Evolutionary conservation across 2,329 filamentous ascomycete species (phyloP).

Genomic region (Parascedosporium putredinis): DNA sequence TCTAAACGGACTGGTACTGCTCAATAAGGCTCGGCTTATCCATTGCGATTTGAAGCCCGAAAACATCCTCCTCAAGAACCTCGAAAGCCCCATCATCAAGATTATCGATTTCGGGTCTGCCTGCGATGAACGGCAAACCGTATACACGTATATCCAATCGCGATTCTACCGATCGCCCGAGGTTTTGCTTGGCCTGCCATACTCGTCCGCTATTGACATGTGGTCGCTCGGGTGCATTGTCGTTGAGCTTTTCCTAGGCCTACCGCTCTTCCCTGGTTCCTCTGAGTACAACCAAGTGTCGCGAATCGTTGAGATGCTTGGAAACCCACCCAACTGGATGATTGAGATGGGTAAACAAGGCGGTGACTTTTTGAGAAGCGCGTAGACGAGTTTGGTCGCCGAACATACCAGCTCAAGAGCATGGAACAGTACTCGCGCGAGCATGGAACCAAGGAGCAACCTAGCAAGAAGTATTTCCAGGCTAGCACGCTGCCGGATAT

Average conservation of each 20-base stretch:
- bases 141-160: slow-evolving; percentile 98
- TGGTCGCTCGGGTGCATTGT: slow-evolving; percentile 98
- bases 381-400: slow-evolving; percentile 82
- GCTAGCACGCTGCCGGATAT: slow-evolving; percentile 91
- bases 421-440: slow-evolving; percentile 98
- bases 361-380: slow-evolving; percentile 89
- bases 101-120: slow-evolving; percentile 99
- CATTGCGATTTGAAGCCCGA: slow-evolving; percentile 98
- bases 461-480: slow-evolving; percentile 99
- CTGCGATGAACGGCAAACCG: slow-evolving; percentile 94
- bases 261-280: slow-evolving; percentile 90
- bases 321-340: slow-evolving; percentile 97
- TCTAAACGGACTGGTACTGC: slow-evolving; percentile 77
- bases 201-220: slow-evolving; percentile 98
- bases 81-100: slow-evolving; percentile 98
- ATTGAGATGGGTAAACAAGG: slow-evolving; percentile 97
- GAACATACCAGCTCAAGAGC: slow-evolving; percentile 84
- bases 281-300: slow-evolving; percentile 99
- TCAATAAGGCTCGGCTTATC: slow-evolving; percentile 94
- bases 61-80: slow-evolving; percentile 94
- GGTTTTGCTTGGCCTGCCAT: slow-evolving; percentile 87
- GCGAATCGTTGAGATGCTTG: slow-evolving; percentile 95
- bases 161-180: slow-evolving; percentile 96
- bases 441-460: slow-evolving; percentile 93
- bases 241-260: slow-evolving; percentile 83